Conservation (phyloP, 192 early-diverging fungal genomes). For the Mortierella alpina region DNA sequence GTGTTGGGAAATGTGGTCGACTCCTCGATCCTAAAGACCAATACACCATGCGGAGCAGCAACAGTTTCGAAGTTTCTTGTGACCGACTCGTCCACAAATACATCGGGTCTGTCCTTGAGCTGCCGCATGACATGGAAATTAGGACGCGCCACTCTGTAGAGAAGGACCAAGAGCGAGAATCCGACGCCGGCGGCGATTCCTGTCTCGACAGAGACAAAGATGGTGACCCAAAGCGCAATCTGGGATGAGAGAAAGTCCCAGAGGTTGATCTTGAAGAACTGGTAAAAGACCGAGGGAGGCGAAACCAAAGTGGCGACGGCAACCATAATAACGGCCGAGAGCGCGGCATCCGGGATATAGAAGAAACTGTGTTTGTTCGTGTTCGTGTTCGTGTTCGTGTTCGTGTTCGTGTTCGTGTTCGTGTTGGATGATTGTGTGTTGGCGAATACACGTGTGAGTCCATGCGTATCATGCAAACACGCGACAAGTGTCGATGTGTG, state of each 20-base stretch:
- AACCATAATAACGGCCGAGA: conserved; percentile 61
- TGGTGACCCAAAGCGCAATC: conserved; percentile 60
- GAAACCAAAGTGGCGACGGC: conserved; percentile 36
- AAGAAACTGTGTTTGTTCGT: conserved; percentile 64
- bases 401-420: neutral
- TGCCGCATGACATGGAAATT: conserved; percentile 62
- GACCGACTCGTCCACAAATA: conserved; percentile 18
- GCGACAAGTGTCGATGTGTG: too few species aligned
- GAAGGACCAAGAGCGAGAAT: conserved; percentile 76
- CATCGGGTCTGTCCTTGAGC: conserved; percentile 50
- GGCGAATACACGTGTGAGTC: too few species aligned
- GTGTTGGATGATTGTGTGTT: neutral
- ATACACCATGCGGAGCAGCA: conserved; percentile 67
- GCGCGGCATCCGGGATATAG: conserved; percentile 83
- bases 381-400: neutral
- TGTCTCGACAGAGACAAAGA: conserved; percentile 71
- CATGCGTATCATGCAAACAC: too few species aligned
- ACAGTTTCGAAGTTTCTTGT: conserved; percentile 37
- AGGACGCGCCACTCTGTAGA: conserved; percentile 83
- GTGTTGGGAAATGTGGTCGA: conserved; percentile 79
- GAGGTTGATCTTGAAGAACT: conserved; percentile 52
- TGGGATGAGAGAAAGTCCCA: conserved; percentile 52
- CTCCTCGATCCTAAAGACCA: conserved; percentile 77
- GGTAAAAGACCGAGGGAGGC: conserved; percentile 55
- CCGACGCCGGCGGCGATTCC: conserved; percentile 85